Evolutionary conservation across 768 basidiomycete species (phyloP).

Genomic region (Boletus subparvulus): DNA sequence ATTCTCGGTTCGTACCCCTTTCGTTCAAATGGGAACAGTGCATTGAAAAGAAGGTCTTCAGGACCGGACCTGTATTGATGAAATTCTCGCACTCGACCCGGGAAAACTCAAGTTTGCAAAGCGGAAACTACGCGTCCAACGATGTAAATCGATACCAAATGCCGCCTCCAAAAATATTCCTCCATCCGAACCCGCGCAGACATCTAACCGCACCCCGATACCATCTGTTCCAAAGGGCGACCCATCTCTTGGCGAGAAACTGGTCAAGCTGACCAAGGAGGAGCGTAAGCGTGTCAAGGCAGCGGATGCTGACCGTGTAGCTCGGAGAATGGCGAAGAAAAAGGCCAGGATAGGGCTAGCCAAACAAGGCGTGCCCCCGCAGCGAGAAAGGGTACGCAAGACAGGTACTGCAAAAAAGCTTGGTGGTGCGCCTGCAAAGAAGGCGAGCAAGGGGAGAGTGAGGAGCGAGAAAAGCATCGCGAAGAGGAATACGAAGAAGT

Average conservation of each 20-base stretch:
- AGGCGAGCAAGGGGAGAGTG: conserved; percentile 44
- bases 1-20: conserved; percentile 55
- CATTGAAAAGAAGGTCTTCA: conserved; percentile 31
- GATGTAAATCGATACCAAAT: conserved; percentile 77
- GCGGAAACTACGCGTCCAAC: conserved; percentile 86
- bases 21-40: not conserved
- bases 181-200: not conserved
- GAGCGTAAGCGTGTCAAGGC: conserved; percentile 84
- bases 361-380: conserved; percentile 37
- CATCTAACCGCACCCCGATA: conserved; percentile 7
- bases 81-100: conserved; percentile 78
- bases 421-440: conserved; percentile 14
- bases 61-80: conserved; percentile 92
- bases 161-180: conserved; percentile 13
- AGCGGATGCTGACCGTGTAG: conserved; percentile 74
- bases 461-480: conserved; percentile 53
- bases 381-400: conserved; percentile 51
- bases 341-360: conserved; percentile 60
- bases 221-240: conserved; percentile 66
- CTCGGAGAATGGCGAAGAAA: conserved; percentile 88
- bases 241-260: conserved; percentile 73
- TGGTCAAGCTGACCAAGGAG: conserved; percentile 77
- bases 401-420: conserved; percentile 25
- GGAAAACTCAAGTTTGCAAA: conserved; percentile 87
- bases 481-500: conserved; percentile 64